Base-by-base conservation (phyloP, 208 protist species). In the Acanthamoeba comandoni region DNA sequence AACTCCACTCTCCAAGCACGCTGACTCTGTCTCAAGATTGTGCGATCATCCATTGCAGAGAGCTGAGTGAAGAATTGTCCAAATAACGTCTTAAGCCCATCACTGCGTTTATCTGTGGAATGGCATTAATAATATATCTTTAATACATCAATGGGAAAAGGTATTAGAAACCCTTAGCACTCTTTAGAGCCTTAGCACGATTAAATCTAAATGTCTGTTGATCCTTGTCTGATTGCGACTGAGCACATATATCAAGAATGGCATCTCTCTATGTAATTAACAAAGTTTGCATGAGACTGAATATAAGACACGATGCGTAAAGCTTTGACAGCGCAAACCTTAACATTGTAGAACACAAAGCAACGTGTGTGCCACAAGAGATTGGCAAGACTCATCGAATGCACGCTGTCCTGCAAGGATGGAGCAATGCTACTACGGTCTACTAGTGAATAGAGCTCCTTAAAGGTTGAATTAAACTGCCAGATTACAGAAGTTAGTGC, bases 31-130 rank as follows among this genome's bases (percentile, higher is more conserved):
- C 1, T 0, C 58, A 65, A 4, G 22, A 29, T 65, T 22, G n/a
- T 8, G 58, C n/a, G 22, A 65, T 65, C 58, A 26, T 4, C n/a
- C 58, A 65, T 29, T 29, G 4, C 58, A 4, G 58, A 22, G 22
- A 65, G 58, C 24, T 65, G 58, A 65, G 58, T 65, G 24, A 29
- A 65, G 58, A 65, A 65, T 26, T 65, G 58, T 29, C 58, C 58
- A 65, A 65, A 65, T 26, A 65, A 65, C 1, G 58, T 65, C 22
- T 65, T 22, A 65, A 65, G 58, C 58, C 22, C 58, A 29, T 26
- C 58, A 5, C 24, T 65, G 22, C 58, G n/a, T 29, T 22, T 29
- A 26, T 65, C 58, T 65, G n/a, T 65, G 58, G 58, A 65, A 65
- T 22, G 24, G 22, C 4, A 65, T 22, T 65, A 29, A 65, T 29